Conservation (phyloP, 2,329 filamentous ascomycete species). For the Nemania abortiva region DNA sequence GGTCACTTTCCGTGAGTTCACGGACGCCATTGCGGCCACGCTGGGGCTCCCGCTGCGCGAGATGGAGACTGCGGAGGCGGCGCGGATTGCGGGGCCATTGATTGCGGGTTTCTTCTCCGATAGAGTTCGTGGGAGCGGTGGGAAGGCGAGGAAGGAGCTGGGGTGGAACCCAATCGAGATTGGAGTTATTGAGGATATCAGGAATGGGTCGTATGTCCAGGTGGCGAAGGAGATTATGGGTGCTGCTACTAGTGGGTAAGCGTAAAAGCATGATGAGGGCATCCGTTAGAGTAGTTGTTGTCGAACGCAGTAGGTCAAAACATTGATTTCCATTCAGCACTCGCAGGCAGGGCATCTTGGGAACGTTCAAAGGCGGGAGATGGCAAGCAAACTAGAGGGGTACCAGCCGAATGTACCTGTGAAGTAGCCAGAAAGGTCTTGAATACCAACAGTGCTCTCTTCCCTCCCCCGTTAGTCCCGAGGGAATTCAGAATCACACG, state of each 20-base stretch:
- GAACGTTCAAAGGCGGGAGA: not conserved
- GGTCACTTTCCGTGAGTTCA: constrained; percentile 49
- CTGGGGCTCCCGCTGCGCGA: constrained; percentile 25
- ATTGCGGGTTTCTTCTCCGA: constrained; percentile 24
- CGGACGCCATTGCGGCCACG: constrained; percentile 30
- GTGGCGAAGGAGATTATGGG: constrained; percentile 27
- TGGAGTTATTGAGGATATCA: constrained; percentile 35
- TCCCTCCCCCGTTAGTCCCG: not conserved
- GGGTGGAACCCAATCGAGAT: constrained; percentile 31
- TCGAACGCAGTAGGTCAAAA: not conserved
- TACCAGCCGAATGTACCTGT: not conserved
- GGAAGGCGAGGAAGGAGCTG: constrained; percentile 33
- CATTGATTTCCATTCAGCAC: not conserved
- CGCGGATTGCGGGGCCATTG: constrained; percentile 17
- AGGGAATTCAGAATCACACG: constrained; percentile 50
- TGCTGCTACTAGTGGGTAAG: not conserved
- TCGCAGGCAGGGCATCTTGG: not conserved
- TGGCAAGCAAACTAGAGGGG: not conserved
- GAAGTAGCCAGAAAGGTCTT: not conserved
- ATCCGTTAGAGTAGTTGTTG: not conserved
- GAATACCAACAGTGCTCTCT: not conserved
- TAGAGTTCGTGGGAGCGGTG: constrained; percentile 27
- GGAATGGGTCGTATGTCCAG: constrained; percentile 34
- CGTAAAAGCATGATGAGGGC: not conserved
- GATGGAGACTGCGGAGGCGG: constrained; percentile 43